phyloP scores from a whole-genome alignment of 108 stramenopile genomes.

The Parietichytrium sp. region DNA sequence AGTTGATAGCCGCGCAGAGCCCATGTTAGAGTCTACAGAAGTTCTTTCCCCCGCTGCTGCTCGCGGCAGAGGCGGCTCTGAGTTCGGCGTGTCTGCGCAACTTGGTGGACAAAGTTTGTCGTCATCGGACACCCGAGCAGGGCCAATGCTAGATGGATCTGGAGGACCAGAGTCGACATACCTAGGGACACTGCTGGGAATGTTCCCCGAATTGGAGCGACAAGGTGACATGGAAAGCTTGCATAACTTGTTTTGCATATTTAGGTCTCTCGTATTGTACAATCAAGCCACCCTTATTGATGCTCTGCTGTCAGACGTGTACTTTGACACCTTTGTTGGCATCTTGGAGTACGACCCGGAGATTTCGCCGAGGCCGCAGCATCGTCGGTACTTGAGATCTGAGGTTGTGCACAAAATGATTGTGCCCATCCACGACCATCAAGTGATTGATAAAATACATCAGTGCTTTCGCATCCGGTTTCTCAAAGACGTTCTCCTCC shows the following conservation, averaged over 20 bases:
- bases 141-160: no score
- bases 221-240: background rate
- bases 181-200: constrained; percentile 43
- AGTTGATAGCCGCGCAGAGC: no score
- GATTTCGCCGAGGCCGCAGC: constrained; percentile 46
- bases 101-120: no score
- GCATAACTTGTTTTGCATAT: background rate
- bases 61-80: no score
- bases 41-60: no score
- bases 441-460: constrained; percentile 48
- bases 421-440: constrained; percentile 47
- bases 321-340: constrained; percentile 50
- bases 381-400: constrained; percentile 40
- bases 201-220: constrained; percentile 43
- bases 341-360: constrained; percentile 58
- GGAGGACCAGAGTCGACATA: background rate
- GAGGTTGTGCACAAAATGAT: constrained; percentile 44
- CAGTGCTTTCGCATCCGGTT: constrained; percentile 57
- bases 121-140: no score
- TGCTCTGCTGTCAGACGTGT: constrained; percentile 42
- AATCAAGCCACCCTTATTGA: constrained; percentile 34
- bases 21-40: no score
- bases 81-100: no score
- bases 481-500: constrained; percentile 49
- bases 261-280: background rate